Percentiles rank a stretch among this genome's conserved stretches.
Evolutionary conservation across 805 yeast genomes (phyloP).

Genomic region (Yarrowia sp.): DNA sequence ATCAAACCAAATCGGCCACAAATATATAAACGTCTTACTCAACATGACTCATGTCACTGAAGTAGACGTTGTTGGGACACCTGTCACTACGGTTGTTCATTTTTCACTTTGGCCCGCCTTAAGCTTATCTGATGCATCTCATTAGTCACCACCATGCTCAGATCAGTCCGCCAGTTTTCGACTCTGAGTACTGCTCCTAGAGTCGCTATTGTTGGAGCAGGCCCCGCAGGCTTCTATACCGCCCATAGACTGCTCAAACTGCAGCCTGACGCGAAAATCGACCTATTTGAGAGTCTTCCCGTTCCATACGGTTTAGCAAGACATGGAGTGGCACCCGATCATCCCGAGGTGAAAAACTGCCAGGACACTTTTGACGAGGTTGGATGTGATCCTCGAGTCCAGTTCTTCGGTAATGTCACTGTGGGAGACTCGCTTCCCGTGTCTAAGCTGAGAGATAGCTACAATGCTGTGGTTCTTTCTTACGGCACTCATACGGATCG

Average conservation of each 20-base stretch:
- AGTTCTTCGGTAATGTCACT: conserved; percentile 68
- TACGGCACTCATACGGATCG: conserved; percentile 73
- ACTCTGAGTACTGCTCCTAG: conserved; percentile 24
- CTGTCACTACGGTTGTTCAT: background rate
- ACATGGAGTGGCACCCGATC: conserved; percentile 99
- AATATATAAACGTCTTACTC: no score
- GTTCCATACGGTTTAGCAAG: conserved; percentile 90
- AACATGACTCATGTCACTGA: no score
- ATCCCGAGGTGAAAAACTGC: conserved; percentile 83
- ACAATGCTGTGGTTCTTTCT: conserved; percentile 73
- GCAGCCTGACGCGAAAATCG: conserved; percentile 49
- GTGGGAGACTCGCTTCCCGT: conserved; percentile 65
- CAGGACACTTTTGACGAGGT: conserved; percentile 67
- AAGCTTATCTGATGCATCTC: conserved; percentile 13
- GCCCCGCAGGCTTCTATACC: conserved; percentile 95
- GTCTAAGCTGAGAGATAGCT: conserved; percentile 49
- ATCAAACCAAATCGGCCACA: no score
- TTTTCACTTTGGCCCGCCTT: background rate
- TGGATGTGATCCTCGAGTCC: conserved; percentile 42
- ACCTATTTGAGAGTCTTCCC: conserved; percentile 79
- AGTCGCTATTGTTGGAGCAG: conserved; percentile 86
- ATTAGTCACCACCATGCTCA: background rate
- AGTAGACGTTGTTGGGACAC: background rate
- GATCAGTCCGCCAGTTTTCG: conserved; percentile 10
- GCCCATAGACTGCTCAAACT: conserved; percentile 66